Conservation (phyloP, 1,139 yeast species). For the Sugiyamaella sp. region DNA sequence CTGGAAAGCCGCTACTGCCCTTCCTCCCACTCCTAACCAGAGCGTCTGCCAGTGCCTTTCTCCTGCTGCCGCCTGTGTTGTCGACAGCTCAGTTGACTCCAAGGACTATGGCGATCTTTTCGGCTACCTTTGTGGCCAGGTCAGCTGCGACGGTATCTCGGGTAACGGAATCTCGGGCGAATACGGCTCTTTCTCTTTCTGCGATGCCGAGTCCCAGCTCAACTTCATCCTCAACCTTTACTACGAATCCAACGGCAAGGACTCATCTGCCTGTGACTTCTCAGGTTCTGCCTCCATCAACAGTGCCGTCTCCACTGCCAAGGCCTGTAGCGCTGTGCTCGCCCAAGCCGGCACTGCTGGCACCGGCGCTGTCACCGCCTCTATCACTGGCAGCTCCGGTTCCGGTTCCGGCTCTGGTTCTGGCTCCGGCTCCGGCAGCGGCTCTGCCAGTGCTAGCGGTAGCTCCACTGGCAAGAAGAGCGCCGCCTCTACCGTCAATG, state of each 20-base stretch:
- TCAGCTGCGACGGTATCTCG: constrained; percentile 54
- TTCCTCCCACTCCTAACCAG: constrained; percentile 73
- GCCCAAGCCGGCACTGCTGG: constrained; percentile 44
- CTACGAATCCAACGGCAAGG: constrained; percentile 47
- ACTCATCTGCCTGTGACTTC: constrained; percentile 67
- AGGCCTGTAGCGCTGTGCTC: constrained; percentile 51
- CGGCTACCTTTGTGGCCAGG: constrained; percentile 51
- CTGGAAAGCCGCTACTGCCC: constrained; percentile 58
- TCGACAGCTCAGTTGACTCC: constrained; percentile 48
- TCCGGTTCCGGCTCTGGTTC: constrained; percentile 34
- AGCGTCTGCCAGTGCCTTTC: constrained; percentile 61
- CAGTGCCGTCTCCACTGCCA: constrained; percentile 67
- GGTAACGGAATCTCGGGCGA: constrained; percentile 62
- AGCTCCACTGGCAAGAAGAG: constrained; percentile 22
- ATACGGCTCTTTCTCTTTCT: constrained; percentile 69
- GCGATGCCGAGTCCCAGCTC: constrained; percentile 61
- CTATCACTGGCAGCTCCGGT: constrained; percentile 35
- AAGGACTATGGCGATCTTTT: constrained; percentile 60
- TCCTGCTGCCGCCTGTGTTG: constrained; percentile 55
- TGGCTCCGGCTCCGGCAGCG: constrained; percentile 14
- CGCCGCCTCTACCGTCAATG: constrained; percentile 25
- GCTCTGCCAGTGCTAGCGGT: constrained; percentile 26
- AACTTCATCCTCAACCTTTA: constrained; percentile 64
- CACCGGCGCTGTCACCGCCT: constrained; percentile 36
- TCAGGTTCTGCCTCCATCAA: constrained; percentile 69